phyloP scores from a whole-genome alignment of 805 yeast species.

The Ogataea trehalophila region DNA sequence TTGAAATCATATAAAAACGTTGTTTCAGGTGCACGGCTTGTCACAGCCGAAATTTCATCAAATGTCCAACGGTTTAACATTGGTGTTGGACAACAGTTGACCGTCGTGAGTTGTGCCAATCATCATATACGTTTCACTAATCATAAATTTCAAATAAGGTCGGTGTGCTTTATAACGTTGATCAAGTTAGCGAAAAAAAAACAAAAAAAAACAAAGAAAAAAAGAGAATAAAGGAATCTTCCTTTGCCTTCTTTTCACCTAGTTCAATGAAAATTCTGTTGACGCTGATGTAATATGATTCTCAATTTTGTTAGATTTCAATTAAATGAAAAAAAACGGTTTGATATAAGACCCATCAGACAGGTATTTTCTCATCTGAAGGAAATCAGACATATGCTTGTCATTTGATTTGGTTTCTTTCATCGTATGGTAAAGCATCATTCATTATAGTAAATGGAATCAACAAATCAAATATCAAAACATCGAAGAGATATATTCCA shows the following conservation, averaged over 20 bases:
- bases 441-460: not conserved
- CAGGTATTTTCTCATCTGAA: slow-evolving; percentile 55
- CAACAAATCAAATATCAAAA: not conserved
- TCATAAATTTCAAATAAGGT: slow-evolving; percentile 1
- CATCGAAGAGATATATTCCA: not conserved
- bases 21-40: slow-evolving; percentile 65
- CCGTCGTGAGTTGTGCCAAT: slow-evolving; percentile 41
- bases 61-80: slow-evolving; percentile 30
- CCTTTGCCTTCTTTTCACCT: not conserved
- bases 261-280: not conserved
- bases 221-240: not conserved
- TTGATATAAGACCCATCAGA: slow-evolving; percentile 40
- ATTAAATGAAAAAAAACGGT: not conserved
- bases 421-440: slow-evolving; percentile 45
- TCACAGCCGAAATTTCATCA: slow-evolving; percentile 81
- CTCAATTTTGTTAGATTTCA: too few species aligned
- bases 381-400: slow-evolving; percentile 97
- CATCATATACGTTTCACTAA: slow-evolving; percentile 32
- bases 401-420: slow-evolving; percentile 58
- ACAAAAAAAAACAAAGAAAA: not conserved
- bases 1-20: not conserved
- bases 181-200: not conserved
- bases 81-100: slow-evolving; percentile 33
- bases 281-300: too few species aligned
- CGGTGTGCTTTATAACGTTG: too few species aligned